Evolutionary conservation across 169 alveolate genomes (phyloP).

Genomic region (Cryptosporidium parvum): DNA sequence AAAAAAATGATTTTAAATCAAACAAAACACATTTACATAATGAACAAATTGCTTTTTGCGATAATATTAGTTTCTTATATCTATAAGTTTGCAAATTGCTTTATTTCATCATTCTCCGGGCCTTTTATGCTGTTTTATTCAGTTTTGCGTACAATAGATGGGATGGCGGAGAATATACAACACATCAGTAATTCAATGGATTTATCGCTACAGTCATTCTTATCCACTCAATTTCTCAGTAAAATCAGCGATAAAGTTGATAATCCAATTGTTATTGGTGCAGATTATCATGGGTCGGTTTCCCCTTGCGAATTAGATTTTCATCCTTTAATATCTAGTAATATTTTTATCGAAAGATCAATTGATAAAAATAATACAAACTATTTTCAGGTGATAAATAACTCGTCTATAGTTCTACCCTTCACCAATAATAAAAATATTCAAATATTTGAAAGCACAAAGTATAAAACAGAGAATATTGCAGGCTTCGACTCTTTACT

Average conservation of each 20-base stretch:
- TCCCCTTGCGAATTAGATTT: conserved; percentile 38
- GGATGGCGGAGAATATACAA: conserved; percentile 59
- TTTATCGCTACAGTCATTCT: conserved; percentile 55
- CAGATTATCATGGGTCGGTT: conserved; percentile 64
- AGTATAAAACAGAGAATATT: not conserved
- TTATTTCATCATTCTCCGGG: conserved; percentile 38
- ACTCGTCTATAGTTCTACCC: not conserved
- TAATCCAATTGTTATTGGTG: not conserved
- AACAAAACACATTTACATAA: not conserved
- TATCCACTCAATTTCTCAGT: conserved; percentile 41
- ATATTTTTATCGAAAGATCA: not conserved
- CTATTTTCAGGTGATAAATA: not conserved
- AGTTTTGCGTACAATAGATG: conserved; percentile 64
- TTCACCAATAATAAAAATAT: not conserved
- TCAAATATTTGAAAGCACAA: not conserved
- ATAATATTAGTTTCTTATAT: not conserved
- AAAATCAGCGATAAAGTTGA: not conserved
- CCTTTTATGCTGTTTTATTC: conserved; percentile 51
- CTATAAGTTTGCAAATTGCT: conserved; percentile 15
- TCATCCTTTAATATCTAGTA: conserved; percentile 25
- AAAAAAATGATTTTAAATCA: not conserved
- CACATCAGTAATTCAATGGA: conserved; percentile 68
- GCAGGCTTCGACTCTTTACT: not conserved
- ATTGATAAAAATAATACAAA: not conserved
- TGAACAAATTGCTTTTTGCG: not conserved